A percentile compares a stretch with the other conserved stretches of the same genome.
These are phyloP conservation scores for Ramaria rubella DNA, from an alignment of 768 basidiomycete species.

Conservation along the genomic window DNA sequence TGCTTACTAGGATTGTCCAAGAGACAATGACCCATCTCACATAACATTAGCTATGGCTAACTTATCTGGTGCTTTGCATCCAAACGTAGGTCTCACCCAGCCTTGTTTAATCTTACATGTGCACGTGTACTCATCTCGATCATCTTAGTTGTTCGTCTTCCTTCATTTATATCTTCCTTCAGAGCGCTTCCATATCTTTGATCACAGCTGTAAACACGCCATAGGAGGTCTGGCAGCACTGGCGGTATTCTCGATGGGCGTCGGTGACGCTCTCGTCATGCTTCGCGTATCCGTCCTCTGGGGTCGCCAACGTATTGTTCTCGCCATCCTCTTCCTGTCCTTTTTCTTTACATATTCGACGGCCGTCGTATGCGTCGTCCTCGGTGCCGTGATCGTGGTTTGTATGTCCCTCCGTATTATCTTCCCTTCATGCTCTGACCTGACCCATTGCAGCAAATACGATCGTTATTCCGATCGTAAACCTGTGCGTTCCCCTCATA, in stretches of 20 bases:
- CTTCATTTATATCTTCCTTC: background rate
- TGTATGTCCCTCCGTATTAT: background rate
- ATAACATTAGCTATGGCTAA: background rate
- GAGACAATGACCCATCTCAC: background rate
- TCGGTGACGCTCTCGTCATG: constrained; percentile 8
- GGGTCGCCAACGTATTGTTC: constrained; percentile 5
- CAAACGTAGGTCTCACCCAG: background rate
- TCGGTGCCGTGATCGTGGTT: background rate
- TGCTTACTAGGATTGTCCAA: background rate
- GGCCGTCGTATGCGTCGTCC: background rate
- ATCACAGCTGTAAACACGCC: constrained; percentile 6
- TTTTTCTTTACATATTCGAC: background rate
- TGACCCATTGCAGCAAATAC: background rate
- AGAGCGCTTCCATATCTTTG: background rate
- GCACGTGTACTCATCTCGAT: too few species aligned
- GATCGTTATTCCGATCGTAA: background rate
- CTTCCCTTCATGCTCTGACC: background rate
- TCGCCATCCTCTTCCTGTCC: background rate
- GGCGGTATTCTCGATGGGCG: background rate
- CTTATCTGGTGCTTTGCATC: background rate
- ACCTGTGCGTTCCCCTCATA: background rate
- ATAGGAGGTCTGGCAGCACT: background rate
- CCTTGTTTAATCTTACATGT: background rate
- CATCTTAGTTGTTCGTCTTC: background rate
- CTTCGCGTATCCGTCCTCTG: constrained; percentile 9